phyloP scores from a whole-genome alignment of 164 flowering plant genomes.

The Dillenia turbinata region DNA sequence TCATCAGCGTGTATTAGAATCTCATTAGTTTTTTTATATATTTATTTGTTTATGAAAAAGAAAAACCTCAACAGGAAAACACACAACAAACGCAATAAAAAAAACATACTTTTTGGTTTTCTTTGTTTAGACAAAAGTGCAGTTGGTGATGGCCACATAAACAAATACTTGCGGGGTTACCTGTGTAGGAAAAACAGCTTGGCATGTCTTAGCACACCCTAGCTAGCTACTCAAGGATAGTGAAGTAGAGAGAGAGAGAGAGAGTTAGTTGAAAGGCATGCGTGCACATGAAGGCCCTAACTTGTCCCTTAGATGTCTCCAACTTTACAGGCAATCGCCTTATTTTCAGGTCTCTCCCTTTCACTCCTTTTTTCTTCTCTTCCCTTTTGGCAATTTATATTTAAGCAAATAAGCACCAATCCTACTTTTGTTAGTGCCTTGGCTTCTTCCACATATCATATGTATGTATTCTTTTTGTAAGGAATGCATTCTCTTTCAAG shows the following conservation, averaged over 20 bases:
- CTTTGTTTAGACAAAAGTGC: conserved; percentile 7
- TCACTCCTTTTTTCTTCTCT: conserved; percentile 7
- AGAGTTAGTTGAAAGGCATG: conserved; percentile 23
- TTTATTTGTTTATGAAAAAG: neutral
- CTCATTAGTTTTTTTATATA: neutral
- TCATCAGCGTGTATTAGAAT: neutral
- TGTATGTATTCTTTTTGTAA: neutral
- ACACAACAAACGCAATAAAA: neutral
- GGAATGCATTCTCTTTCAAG: conserved; percentile 3
- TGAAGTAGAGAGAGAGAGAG: neutral
- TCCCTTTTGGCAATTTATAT: neutral
- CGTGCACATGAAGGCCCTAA: conserved; percentile 33
- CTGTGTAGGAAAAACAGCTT: conserved; percentile 30
- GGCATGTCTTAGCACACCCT: conserved; percentile 19
- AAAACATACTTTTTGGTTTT: conserved; percentile 7
- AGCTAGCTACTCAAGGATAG: neutral
- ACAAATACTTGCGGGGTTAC: conserved; percentile 4
- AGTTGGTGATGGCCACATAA: conserved; percentile 12
- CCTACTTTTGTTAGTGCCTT: neutral
- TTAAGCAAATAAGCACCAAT: neutral
- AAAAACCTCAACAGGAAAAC: neutral
- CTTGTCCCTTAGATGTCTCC: conserved; percentile 19
- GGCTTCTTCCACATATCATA: conserved; percentile 8
- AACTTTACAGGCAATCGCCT: conserved; percentile 33
- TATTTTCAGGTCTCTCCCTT: conserved; percentile 21